Base-by-base conservation (phyloP, 257 asterid species). In the Plantago ovata region DNA sequence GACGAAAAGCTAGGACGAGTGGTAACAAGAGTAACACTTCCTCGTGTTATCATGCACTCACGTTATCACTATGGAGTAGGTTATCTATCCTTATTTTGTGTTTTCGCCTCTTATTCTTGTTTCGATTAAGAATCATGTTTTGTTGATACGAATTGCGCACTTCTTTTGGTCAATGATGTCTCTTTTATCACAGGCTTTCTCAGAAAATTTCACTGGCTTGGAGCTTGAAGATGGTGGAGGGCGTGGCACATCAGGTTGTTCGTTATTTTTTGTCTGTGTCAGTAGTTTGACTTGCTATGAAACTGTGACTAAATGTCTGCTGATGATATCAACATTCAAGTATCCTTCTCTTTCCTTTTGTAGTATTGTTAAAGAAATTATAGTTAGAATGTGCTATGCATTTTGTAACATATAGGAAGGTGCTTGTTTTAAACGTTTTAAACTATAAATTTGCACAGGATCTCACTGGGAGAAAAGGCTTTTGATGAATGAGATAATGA, bases 221-320 rank as follows among this genome's bases (percentile, higher is more conserved):
- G 97, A 90, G 83, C 87, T 90, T 60, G 97, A 90, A 84, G 97
- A 90, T 74, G 97, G 97, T 47, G 97, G 97, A 40, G 97, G 97
- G 43, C 95, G 97, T 21, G 97, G 97, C 58, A 90, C 97, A 62
- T 86, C 97, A 76, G 97, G 97, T 82, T 56, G 46, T 69, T 69
- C 49, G 12, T 62, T 48, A 24, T 58, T 39, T 14, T 62, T 33
- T 10, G 16, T n/a, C 1, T 15, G 13, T n/a, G 36, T 44, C 39
- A 43, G 40, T 52, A 23, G 24, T 16, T 14, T 12, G 20, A 22
- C 52, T 32, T 42, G 21, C 3, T 43, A 12, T 45, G 22, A 45
- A 14, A 38, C 44, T 33, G 10, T 67, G 9, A 32, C 38, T 54
- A 20, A 43, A 16, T 15, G 6, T 20, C 53, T 20, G 33, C 7